These are phyloP conservation scores for Crepidotus variabilis DNA, from an alignment of 768 basidiomycete genomes.

Conservation along the genomic window DNA sequence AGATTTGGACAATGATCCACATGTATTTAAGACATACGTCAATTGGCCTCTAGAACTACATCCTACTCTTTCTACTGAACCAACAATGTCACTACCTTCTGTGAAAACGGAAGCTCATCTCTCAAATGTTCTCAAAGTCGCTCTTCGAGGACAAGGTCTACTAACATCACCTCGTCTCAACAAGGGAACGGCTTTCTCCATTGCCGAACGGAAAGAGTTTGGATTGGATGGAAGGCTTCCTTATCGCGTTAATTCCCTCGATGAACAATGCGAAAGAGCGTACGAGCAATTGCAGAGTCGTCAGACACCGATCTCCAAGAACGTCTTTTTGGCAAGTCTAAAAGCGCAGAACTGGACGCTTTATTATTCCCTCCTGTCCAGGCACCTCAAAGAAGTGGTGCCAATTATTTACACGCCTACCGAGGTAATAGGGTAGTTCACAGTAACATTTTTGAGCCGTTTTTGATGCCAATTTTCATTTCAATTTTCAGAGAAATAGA, in stretches of 20 bases:
- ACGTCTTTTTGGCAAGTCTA: constrained; percentile 71
- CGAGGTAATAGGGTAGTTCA: no score
- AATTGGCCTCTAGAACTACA: no score
- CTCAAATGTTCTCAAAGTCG: constrained; percentile 32
- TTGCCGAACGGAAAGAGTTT: constrained; percentile 64
- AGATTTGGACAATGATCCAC: no score
- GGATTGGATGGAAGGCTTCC: constrained; percentile 54
- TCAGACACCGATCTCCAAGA: constrained; percentile 46
- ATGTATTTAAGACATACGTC: no score
- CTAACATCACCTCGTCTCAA: constrained; percentile 67
- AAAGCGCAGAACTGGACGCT: constrained; percentile 82
- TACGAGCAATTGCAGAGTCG: constrained; percentile 53
- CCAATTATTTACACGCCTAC: constrained; percentile 83
- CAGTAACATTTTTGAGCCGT: no score
- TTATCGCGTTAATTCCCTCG: constrained; percentile 55
- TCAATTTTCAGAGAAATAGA: no score
- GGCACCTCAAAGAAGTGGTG: constrained; percentile 59
- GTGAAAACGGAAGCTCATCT: constrained; percentile 2
- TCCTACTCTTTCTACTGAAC: no score
- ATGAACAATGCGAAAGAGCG: constrained; percentile 73
- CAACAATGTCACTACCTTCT: no score
- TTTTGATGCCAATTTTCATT: no score
- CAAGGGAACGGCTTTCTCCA: constrained; percentile 78
- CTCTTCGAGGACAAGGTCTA: constrained; percentile 58
- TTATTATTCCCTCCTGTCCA: constrained; percentile 64